Conservation (phyloP, 345 rosid species). For the Salix koriyanagi region DNA sequence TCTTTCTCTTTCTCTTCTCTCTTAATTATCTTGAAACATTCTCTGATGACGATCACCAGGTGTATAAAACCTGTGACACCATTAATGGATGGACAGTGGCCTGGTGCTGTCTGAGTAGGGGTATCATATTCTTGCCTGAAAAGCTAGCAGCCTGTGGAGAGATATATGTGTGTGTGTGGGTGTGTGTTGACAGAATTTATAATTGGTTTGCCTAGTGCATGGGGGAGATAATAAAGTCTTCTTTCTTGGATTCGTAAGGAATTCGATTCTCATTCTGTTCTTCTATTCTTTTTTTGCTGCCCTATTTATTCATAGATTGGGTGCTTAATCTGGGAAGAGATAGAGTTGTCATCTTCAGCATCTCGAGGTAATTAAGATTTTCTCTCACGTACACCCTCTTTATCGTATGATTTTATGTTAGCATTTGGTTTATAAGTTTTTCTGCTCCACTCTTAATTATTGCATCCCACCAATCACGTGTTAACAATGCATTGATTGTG, state of each 20-base stretch:
- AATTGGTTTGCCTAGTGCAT: background rate
- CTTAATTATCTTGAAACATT: background rate
- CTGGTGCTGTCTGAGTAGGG: slow-evolving; percentile 12
- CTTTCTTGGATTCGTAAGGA: slow-evolving; percentile 19
- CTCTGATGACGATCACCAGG: background rate
- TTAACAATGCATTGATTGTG: too few species aligned
- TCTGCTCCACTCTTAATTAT: too few species aligned
- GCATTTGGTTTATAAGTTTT: background rate
- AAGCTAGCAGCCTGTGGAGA: slow-evolving; percentile 5
- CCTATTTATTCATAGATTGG: slow-evolving; percentile 27
- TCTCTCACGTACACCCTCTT: background rate
- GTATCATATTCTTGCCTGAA: slow-evolving; percentile 22
- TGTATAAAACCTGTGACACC: background rate
- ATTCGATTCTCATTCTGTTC: slow-evolving; percentile 42
- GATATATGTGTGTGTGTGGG: background rate
- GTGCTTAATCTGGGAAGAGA: slow-evolving; percentile 1
- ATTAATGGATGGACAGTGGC: slow-evolving; percentile 11
- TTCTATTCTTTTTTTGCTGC: background rate
- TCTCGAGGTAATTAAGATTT: slow-evolving; percentile 6
- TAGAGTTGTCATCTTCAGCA: background rate
- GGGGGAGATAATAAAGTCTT: background rate
- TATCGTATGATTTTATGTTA: background rate
- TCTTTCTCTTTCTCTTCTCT: slow-evolving; percentile 1
- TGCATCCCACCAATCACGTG: too few species aligned
- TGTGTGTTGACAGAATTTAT: background rate